Evolutionary conservation across 2,329 filamentous ascomycete species (phyloP), one percentile per base, ranked within the genome.

Genomic region (Macrophomina tecta): DNA sequence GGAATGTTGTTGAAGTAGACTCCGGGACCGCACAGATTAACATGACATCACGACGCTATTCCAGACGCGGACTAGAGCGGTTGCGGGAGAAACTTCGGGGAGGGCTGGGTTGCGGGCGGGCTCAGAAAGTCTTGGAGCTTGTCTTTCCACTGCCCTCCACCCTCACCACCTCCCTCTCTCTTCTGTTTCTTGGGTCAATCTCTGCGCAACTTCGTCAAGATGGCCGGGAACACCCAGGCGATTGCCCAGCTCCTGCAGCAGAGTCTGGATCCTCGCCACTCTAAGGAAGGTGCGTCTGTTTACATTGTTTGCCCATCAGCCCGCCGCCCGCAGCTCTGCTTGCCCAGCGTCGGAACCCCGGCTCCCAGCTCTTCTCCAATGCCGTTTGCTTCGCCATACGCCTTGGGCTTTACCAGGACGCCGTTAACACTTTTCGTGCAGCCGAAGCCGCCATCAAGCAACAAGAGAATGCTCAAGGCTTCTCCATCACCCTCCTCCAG

Each of bases 191-290:
- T 42, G 14, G 51, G 52, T 36, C 63, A 65, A 42, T 66, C 46
- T 42, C 36, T 61, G 53, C 46, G 46, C 53, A 42, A 61, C 46
- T 32, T 52, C 56, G 32, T 51, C 55, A 69, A 51, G 74, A 91
- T 91, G 88, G 85, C 88, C 73, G 81, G 84, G 70, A 84, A 87
- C 78, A 82, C 89, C 70, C 82, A 86, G 77, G 80, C 82, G 71
- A 82, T 97, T 79, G 91, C 93, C 70, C 89, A 93, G 85, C 86
- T 98, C 79, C 89, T 99, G 70, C 88, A 96, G 80, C 92, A 93
- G 74, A 98, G 93, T 74, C 87, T 98, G 74, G 92, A 97, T 81
- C 93, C 93, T 18, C 84, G 87, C 70, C 89, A 94, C 80, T 93
- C 94, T 80, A 94, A 93, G 80, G 91, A 96, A 90, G 94, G 94